phyloP scores from a whole-genome alignment of 176 grass and related monocot species.

The Stipa capillata region DNA sequence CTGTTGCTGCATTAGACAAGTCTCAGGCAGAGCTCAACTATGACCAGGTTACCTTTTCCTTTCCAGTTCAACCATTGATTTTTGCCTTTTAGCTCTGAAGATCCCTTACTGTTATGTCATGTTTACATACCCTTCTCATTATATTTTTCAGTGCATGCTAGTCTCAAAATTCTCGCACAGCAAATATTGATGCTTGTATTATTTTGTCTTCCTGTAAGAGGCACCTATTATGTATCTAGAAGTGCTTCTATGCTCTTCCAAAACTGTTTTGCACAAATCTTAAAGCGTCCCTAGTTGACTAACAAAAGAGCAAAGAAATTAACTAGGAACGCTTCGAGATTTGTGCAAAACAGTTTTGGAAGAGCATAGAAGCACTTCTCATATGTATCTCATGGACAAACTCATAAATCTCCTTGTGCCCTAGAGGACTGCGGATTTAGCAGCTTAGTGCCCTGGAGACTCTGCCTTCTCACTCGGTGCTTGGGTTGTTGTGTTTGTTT shows the following conservation, averaged over 20 bases:
- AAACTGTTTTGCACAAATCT: too few relatives aligned
- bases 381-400: background rate
- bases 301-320: too few relatives aligned
- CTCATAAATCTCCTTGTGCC: background rate
- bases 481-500: too few relatives aligned
- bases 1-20: conserved; percentile 77
- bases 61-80: background rate
- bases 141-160: background rate
- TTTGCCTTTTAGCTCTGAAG: background rate
- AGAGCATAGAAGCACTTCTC: too few relatives aligned
- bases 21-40: conserved; percentile 78
- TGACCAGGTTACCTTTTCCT: conserved; percentile 64
- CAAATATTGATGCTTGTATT: conserved; percentile 5
- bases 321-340: too few relatives aligned
- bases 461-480: too few relatives aligned
- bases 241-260: too few relatives aligned
- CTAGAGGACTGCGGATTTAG: too few relatives aligned
- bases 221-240: background rate
- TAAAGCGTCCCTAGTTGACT: too few relatives aligned
- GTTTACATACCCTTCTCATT: background rate
- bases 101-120: background rate
- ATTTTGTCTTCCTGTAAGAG: conserved; percentile 9
- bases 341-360: too few relatives aligned
- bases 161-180: background rate
- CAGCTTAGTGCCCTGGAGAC: too few relatives aligned